Base-by-base conservation (phyloP, 2,329 filamentous ascomycete species). In the Claviceps lovelessii region DNA sequence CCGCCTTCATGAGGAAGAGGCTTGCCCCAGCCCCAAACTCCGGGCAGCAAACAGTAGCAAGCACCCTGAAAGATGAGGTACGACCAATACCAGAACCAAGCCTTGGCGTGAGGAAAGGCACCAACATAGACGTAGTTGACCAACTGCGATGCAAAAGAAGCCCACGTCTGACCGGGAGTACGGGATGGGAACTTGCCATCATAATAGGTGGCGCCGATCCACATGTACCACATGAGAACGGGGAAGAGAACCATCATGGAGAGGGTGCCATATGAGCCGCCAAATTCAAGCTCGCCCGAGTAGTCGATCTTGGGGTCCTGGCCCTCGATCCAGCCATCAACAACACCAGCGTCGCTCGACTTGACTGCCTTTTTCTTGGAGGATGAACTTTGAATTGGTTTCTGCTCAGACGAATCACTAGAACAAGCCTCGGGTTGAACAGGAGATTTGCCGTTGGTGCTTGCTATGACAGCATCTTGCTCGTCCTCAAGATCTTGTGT, bases 201-300 rank as follows among this genome's bases (percentile, higher is more conserved):
- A 72, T 96, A 98, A 73, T 91, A 95, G 51, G 85, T 90, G 39
- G 91, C 87, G 52, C 93, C 93, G 69, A 95, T 84, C 90, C 90
- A 97, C 90, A 98, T 95, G 74, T 96, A 97, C 79, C 88, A 96
- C 91, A 97, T 97, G 63, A 98, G 79, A 42, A 84, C 58, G n/a
- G 93, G 93, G 71, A 97, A 98, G 49, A 86, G 82, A 58, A 90
- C 78, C 89, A 97, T 97, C 81, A 96, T 90, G 61, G 80, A 75
- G 17, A 79, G 72, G 46, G 90, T 85, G 54, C 93, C 91, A n/a
- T 78, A 67, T 3, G 88, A 84, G 56, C 93, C 93, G 59, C 91
- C 91, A 66, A 97, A 98, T 67, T 98, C 94, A 61, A 81, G 79
- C 59, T 79, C 73, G 59, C 78, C 80, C 1, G 80, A 83, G 63